Evolutionary conservation across 2,329 filamentous ascomycete genomes (phyloP).

Genomic region (Clathrospora elynae): DNA sequence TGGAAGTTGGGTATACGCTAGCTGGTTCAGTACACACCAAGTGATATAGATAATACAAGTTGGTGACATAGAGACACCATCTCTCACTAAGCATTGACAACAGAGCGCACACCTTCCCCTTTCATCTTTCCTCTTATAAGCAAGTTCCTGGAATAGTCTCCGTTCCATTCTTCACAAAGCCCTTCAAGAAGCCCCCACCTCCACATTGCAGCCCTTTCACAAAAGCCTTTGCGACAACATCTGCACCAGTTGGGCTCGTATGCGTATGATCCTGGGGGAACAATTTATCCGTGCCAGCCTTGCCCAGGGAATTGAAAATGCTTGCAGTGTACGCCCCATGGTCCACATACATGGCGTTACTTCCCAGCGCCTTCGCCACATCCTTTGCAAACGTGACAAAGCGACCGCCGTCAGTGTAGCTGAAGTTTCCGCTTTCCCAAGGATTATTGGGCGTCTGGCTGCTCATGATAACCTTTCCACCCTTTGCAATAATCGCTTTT

Average conservation of each 20-base stretch:
- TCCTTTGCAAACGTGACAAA: slow-evolving; percentile 63
- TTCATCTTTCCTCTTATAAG: slow-evolving; percentile 24
- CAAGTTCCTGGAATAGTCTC: slow-evolving; percentile 38
- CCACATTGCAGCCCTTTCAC: slow-evolving; percentile 62
- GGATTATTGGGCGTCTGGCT: slow-evolving; percentile 67
- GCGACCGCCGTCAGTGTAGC: slow-evolving; percentile 52
- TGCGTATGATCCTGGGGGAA: slow-evolving; percentile 69
- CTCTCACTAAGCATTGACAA: too few relatives aligned
- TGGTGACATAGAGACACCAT: too few relatives aligned
- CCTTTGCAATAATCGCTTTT: slow-evolving; percentile 59
- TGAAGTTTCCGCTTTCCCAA: slow-evolving; percentile 63
- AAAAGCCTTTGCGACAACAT: slow-evolving; percentile 62
- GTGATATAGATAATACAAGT: too few relatives aligned
- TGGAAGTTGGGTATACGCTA: too few relatives aligned
- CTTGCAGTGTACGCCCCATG: slow-evolving; percentile 64
- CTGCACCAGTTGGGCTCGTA: slow-evolving; percentile 62
- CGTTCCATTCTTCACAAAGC: slow-evolving; percentile 46
- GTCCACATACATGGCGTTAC: slow-evolving; percentile 58
- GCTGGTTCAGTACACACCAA: too few relatives aligned
- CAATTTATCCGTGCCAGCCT: slow-evolving; percentile 56
- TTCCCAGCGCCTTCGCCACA: slow-evolving; percentile 53
- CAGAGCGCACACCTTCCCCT: too few relatives aligned
- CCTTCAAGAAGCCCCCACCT: slow-evolving; percentile 51
- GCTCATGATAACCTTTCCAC: slow-evolving; percentile 63
- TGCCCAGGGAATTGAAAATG: slow-evolving; percentile 59